phyloP scores from a whole-genome alignment of 1,139 yeast species.

The Saccharomyces pastorianus region DNA sequence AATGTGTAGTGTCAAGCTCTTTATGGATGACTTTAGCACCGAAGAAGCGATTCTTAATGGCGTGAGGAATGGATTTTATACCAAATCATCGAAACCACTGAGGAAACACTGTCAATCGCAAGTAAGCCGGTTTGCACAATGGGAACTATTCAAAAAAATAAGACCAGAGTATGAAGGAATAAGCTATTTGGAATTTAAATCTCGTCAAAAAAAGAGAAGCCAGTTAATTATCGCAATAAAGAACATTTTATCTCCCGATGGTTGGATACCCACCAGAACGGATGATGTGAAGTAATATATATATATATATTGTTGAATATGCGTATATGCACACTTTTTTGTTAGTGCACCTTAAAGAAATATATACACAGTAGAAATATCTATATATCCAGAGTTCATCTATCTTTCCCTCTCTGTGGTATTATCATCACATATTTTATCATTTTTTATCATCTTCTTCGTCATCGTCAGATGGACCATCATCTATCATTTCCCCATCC shows the following conservation, averaged over 20 bases:
- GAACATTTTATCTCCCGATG: conserved; percentile 19
- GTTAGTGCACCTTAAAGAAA: background rate
- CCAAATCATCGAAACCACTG: conserved; percentile 39
- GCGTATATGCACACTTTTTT: background rate
- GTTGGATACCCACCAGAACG: conserved; percentile 25
- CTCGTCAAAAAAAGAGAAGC: conserved; percentile 14
- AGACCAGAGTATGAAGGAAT: conserved; percentile 2
- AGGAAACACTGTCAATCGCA: conserved; percentile 37
- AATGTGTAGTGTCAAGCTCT: conserved; percentile 16
- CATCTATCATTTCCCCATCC: conserved; percentile 25
- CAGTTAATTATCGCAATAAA: conserved; percentile 10
- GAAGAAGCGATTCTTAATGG: conserved; percentile 46
- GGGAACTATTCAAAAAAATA: conserved; percentile 16
- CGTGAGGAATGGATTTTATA: conserved; percentile 43
- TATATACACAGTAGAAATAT: background rate
- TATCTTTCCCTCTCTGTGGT: background rate
- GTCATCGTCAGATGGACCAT: conserved; percentile 27
- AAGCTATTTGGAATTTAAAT: conserved; percentile 25
- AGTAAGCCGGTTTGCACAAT: conserved; percentile 16
- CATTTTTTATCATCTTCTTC: conserved; percentile 18
- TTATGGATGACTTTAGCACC: conserved; percentile 1
- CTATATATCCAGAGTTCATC: background rate
- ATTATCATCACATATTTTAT: background rate
- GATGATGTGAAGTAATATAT: conserved; percentile 15
- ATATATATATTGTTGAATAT: background rate